Evolutionary conservation across 345 rosid genomes (phyloP), one percentile per base, ranked within the genome.

Genomic region (Mangifera indica): DNA sequence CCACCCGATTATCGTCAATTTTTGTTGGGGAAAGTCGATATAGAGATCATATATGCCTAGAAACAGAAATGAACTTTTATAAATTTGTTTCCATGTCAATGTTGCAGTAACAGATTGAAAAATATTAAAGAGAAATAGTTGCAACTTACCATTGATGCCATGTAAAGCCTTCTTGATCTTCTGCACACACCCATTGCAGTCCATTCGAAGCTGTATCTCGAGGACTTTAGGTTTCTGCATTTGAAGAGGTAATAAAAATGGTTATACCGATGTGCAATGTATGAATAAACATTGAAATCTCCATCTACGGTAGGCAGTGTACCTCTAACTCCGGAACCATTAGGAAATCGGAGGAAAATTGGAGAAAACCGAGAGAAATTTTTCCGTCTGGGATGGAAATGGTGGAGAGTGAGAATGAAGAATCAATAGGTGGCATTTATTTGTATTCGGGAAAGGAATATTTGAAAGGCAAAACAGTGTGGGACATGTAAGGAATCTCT

Each of bases 151-250:
- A 2, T 80, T 79, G 66, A 90, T 84, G 68, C 91, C 87, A 57
- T 86, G 81, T 6, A 88, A 68, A 0, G 89, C 88, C 77, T 81
- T 90, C 83, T 85, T 90, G 77, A 90, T 86, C 87, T 90, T 90
- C 80, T 88, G 96, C 4, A 90, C 88, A 3, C 92, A 90, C 8
- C 92, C 96, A 1, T 88, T 88, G 66, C 96, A 90, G 86, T 90
- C 92, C 82, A 90, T 84, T 57, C 89, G 89, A 87, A 90, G 89
- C 25, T 84, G 79, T 57, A 90, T 80, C 83, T 90, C 92, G 0
- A 85, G 88, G 42, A 90, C 76, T 22, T 78, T 72, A 79, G 91
- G 89, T 69, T 79, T 90, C 91, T 90, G 83, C 83, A 77, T 25
- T 21, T 10, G 24, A 54, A 29, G 15, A 26, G 49, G 3, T 10